Conservation (phyloP, 2,329 filamentous ascomycete genomes). For the Rosellinia necatrix region DNA sequence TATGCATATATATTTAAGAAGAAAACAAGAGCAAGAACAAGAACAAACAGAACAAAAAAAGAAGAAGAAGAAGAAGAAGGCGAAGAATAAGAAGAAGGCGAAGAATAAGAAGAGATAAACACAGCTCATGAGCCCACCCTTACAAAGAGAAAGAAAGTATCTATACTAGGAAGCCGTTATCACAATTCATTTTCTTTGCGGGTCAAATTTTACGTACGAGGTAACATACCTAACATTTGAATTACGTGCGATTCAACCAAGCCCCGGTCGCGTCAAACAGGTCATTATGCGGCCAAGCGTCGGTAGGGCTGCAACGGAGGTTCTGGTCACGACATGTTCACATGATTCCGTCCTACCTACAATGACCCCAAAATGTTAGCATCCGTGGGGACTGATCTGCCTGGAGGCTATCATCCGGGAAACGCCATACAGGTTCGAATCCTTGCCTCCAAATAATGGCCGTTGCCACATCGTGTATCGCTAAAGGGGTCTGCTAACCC, state of each 20-base stretch:
- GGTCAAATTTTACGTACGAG: constrained; percentile 25
- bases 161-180: background rate
- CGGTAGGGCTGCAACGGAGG: constrained; percentile 18
- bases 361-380: background rate
- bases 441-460: background rate
- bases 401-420: background rate
- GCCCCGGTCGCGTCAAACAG: constrained; percentile 26
- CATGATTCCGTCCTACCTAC: constrained; percentile 14
- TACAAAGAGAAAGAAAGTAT: constrained; percentile 21
- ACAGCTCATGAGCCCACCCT: too few species aligned
- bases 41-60: too few species aligned
- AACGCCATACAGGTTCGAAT: constrained; percentile 18
- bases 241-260: constrained; percentile 13
- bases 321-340: constrained; percentile 7
- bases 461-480: constrained; percentile 2
- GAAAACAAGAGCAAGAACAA: too few species aligned
- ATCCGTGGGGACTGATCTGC: constrained; percentile 1
- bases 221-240: constrained; percentile 12
- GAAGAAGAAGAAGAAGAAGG: too few species aligned
- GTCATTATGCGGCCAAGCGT: constrained; percentile 28
- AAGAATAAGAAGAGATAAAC: too few species aligned
- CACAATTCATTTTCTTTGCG: constrained; percentile 3
- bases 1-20: too few species aligned
- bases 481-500: background rate
- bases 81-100: too few species aligned